Base-by-base conservation (phyloP, 1,284 basidiomycete species). In the Rhizoctonia solani region DNA sequence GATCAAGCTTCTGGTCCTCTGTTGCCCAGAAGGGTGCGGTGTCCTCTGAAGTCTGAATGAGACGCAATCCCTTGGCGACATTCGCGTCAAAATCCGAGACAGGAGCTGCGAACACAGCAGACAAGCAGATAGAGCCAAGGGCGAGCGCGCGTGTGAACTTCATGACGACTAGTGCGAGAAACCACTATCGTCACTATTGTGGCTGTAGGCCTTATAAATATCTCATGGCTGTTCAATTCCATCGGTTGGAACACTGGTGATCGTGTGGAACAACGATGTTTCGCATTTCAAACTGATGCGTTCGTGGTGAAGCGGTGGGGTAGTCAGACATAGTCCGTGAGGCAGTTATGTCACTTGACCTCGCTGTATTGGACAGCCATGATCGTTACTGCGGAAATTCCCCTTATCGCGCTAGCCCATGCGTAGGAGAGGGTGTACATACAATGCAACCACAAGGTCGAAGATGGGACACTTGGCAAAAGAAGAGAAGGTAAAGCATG, bases 81-180 rank as follows among this genome's bases (percentile, higher is more conserved):
- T 67, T 56, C 1, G 59, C 47, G 19, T 63, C 59, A 41, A 63
- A 63, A 8, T 63, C 59, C 9, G 59, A 63, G 59, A 52, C 59
- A 3, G 59, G 59, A 16, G 37, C 47, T 41, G 59, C 59, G 13
- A 63, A 27, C 16, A 27, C 59, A 41, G 59, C 13, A 21, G 47
- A 63, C 30, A 63, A 52, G 47, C n/a, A 52, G 42, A 47, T 47
- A 41, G 59, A 63, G 21, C 47, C 59, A 52, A 63, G 59, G 59
- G 59, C 59, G 47, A 63, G 47, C 47, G 59, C 59, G 30, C 59
- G 59, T n/a, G 47, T 23, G 23, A 63, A 52, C 47, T 63, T 63
- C 59, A 63, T 63, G 29, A 25, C 29, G 59, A 42, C 6, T 9
- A 46, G 19, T 6, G 44, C 6, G 44, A 11, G 44, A 46, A 21